These are phyloP conservation scores for Smittium culicis DNA, from an alignment of 371 early-diverging fungal species.

Conservation along the genomic window DNA sequence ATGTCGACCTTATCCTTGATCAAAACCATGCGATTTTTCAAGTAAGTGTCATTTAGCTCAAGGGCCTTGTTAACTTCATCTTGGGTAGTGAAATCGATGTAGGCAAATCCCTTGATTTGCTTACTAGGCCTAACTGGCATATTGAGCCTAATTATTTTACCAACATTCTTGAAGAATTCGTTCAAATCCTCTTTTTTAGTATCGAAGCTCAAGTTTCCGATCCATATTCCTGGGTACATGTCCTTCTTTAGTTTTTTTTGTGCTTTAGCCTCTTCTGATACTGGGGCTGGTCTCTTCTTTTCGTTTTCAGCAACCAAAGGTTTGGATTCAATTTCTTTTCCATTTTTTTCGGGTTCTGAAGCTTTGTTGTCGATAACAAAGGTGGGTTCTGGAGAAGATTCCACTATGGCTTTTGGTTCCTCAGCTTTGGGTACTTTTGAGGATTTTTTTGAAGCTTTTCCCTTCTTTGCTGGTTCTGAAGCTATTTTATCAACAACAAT, in stretches of 20 bases:
- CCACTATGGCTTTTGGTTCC: too few relatives aligned
- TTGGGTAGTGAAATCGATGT: slow-evolving; percentile 44
- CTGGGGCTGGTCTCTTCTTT: too few relatives aligned
- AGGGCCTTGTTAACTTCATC: slow-evolving; percentile 43
- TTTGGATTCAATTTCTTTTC: too few relatives aligned
- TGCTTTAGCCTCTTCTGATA: too few relatives aligned
- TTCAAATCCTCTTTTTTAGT: slow-evolving; percentile 40
- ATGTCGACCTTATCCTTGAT: slow-evolving; percentile 51
- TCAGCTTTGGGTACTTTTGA: too few relatives aligned
- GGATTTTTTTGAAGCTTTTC: too few relatives aligned
- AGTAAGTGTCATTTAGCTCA: slow-evolving; percentile 39
- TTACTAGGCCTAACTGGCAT: slow-evolving; percentile 41
- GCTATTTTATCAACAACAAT: too few relatives aligned
- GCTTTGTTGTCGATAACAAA: too few relatives aligned
- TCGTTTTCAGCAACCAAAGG: too few relatives aligned
- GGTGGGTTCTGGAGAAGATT: too few relatives aligned
- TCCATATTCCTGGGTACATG: slow-evolving; percentile 44
- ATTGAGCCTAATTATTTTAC: slow-evolving; percentile 46
- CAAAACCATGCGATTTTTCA: slow-evolving; percentile 47
- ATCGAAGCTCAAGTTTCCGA: slow-evolving; percentile 52
- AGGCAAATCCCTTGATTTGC: slow-evolving; percentile 47
- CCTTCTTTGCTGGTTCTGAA: too few relatives aligned
- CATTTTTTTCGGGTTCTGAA: too few relatives aligned
- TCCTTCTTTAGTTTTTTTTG: slow-evolving; percentile 18
- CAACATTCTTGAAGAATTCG: slow-evolving; percentile 37